A percentile compares a stretch with the other conserved stretches of the same genome.
Evolutionary conservation across 2,329 filamentous ascomycete genomes (phyloP).

Genomic region (Hypomyces perniciosus): DNA sequence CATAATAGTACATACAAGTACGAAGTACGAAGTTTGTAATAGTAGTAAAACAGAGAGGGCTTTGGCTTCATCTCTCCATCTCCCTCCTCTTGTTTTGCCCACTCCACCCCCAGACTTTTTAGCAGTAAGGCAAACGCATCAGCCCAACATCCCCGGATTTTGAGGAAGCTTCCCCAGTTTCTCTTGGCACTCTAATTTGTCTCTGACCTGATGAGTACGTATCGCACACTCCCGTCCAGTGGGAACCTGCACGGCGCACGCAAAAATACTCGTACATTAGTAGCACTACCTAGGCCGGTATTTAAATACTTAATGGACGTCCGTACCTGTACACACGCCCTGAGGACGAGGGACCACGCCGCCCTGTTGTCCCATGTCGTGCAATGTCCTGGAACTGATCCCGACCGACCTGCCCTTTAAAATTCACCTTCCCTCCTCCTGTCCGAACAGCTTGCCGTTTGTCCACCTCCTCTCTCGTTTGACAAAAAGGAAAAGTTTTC

Average conservation of each 20-base stretch:
- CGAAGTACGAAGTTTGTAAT: too few species aligned
- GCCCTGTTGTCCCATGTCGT: not conserved
- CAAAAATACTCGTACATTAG: too few species aligned
- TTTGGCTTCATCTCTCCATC: not conserved
- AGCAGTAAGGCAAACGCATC: conserved; percentile 1
- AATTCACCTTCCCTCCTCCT: conserved; percentile 7
- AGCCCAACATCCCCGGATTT: conserved; percentile 11
- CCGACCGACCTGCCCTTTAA: conserved; percentile 8
- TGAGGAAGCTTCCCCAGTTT: conserved; percentile 5
- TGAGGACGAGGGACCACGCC: too few species aligned
- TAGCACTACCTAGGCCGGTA: too few species aligned
- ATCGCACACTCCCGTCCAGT: not conserved
- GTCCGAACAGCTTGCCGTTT: not conserved
- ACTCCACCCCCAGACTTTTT: not conserved
- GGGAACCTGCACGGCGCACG: too few species aligned
- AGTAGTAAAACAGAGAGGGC: too few species aligned
- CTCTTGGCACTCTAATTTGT: not conserved
- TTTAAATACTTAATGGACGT: too few species aligned
- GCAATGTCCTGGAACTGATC: not conserved
- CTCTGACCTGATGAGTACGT: not conserved
- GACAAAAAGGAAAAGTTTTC: not conserved
- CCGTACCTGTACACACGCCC: too few species aligned
- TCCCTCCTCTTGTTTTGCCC: not conserved
- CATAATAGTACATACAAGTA: too few species aligned
- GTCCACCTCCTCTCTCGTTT: conserved; percentile 1